Evolutionary conservation across 2,329 filamentous ascomycete species (phyloP), one percentile per base, ranked within the genome.

Genomic region (Penicillium crustosum): DNA sequence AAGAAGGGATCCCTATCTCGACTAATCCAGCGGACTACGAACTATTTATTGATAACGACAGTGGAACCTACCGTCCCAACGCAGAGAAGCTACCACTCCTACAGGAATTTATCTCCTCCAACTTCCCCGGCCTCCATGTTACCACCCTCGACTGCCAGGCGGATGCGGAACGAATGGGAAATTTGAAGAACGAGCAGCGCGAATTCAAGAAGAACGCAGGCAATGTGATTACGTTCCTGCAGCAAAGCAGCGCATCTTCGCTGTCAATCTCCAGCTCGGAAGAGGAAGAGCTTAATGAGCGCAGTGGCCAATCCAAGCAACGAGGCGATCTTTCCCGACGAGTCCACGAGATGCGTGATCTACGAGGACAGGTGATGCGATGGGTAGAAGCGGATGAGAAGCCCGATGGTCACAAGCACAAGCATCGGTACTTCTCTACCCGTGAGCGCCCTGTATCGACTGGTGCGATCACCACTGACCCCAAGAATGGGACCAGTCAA

Each of bases 11-110:
- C n/a, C 39, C 48, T 4, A 71, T 79, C 2, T 81, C 81, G 4
- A 80, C 72, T 6, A 82, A 87, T 53, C 84, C 85, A 0, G 67
- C 72, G 5, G 76, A 84, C 70, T 97, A 96, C 73, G 89, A 96
- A 71, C 83, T 97, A 9, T 81, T 94, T 62, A 97, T 97, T 69
- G 93, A 97, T 78, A 97, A 97, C 69, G 93, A 96, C 75, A 91
- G 88, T 54, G 93, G 93, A 12, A 97, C 93, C 0, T 97, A 97
- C 73, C 85, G 93, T 0, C 93, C 93, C 0, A 91, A 95, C 69
- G 89, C 89, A 55, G 82, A 86, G 12, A 81, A 90, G 10, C 82
- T 97, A 1, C 89, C 90, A 0, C 72, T 87, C 0, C 80, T 97
- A 1, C 86, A 88, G 52, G 70, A 79, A 12, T 96, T 91, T 70